Evolutionary conservation across 768 basidiomycete genomes (phyloP).

Genomic region (Hericium rajendrae): DNA sequence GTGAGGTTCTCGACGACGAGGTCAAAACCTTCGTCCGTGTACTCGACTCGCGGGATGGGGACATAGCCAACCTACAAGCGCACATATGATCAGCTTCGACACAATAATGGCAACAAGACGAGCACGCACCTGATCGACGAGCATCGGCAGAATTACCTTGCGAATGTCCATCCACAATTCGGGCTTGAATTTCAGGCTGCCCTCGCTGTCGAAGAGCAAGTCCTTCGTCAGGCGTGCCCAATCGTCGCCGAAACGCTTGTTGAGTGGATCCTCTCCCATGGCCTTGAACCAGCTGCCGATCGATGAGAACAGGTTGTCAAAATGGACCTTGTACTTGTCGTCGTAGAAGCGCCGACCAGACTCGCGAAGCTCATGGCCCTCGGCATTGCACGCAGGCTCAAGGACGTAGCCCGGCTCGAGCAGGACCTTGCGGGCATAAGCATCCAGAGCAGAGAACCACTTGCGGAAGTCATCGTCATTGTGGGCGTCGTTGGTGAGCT

Average conservation of each 20-base stretch:
- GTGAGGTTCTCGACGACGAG: conserved; percentile 92
- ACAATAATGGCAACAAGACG: neutral
- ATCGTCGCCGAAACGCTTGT: conserved; percentile 74
- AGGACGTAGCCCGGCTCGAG: conserved; percentile 81
- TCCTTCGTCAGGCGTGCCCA: conserved; percentile 76
- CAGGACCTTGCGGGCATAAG: conserved; percentile 60
- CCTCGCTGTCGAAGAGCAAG: conserved; percentile 73
- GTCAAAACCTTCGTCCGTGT: conserved; percentile 79
- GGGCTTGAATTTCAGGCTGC: conserved; percentile 80
- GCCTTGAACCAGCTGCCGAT: conserved; percentile 74
- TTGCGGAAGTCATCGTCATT: conserved; percentile 63
- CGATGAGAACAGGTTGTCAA: conserved; percentile 68
- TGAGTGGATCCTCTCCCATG: conserved; percentile 78
- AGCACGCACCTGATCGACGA: conserved; percentile 58
- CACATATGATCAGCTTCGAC: neutral
- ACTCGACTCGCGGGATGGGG: conserved; percentile 91
- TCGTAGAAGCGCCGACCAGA: conserved; percentile 73
- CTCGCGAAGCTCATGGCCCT: conserved; percentile 57
- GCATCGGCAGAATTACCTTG: conserved; percentile 66
- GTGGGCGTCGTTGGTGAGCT: conserved; percentile 63
- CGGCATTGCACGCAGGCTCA: conserved; percentile 60
- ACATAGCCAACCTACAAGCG: conserved; percentile 54
- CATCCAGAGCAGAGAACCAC: conserved; percentile 61
- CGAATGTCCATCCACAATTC: conserved; percentile 85
- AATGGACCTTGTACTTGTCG: conserved; percentile 62